phyloP scores from a whole-genome alignment of 768 basidiomycete genomes.

The Coprinopsis strossmayeri region DNA sequence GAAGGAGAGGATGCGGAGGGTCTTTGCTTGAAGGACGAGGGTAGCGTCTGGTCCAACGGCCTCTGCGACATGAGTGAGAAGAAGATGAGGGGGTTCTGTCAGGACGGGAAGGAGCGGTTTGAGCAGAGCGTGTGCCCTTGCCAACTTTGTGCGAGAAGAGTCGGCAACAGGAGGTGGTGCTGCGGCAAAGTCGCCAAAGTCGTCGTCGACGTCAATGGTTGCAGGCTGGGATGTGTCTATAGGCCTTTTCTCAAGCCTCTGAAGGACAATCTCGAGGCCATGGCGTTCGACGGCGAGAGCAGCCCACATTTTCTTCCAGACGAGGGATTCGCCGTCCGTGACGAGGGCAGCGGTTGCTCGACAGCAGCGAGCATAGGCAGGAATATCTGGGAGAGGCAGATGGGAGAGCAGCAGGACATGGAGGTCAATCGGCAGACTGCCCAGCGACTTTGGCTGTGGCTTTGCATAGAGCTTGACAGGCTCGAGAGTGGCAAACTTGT shows the following conservation, averaged over 20 bases:
- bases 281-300: conserved; percentile 45
- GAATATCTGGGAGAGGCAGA: conserved; percentile 76
- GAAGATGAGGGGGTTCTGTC: too few species aligned
- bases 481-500: conserved; percentile 83
- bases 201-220: conserved; percentile 67
- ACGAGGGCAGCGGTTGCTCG: conserved; percentile 58
- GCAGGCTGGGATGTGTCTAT: conserved; percentile 46
- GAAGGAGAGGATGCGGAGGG: conserved; percentile 62
- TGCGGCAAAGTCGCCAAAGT: conserved; percentile 82
- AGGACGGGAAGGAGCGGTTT: conserved; percentile 55
- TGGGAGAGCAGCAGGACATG: conserved; percentile 68
- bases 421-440: conserved; percentile 72
- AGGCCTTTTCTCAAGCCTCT: conserved; percentile 48
- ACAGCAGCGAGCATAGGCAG: conserved; percentile 63
- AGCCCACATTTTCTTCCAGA: conserved; percentile 75
- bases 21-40: conserved; percentile 44
- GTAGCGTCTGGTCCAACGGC: conserved; percentile 36
- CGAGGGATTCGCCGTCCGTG: conserved; percentile 46
- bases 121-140: conserved; percentile 59
- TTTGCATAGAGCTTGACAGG: conserved; percentile 52
- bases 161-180: conserved; percentile 20
- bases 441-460: conserved; percentile 40
- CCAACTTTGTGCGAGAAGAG: conserved; percentile 51
- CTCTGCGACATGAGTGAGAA: too few species aligned
- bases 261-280: conserved; percentile 42